Base-by-base conservation (phyloP, 176 grass and related monocot species). In the Carex littledalei region DNA sequence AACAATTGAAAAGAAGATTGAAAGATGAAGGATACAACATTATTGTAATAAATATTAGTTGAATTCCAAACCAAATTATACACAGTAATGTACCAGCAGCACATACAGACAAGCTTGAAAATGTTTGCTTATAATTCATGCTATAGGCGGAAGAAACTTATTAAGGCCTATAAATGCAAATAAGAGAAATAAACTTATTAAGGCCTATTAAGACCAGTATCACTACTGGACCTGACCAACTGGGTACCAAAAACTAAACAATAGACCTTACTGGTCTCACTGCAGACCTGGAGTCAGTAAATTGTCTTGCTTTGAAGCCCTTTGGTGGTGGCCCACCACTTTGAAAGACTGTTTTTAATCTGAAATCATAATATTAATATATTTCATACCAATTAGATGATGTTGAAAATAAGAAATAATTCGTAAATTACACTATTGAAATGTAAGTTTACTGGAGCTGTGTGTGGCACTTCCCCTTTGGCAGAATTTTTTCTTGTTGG, bases 321-420 rank as follows among this genome's bases (percentile, higher is more conserved):
- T 88, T 87, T 64, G 89, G 88, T 62, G 84, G 87, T 59, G 76
- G 7, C 59, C 85, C 92, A 21, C 55, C 88, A 88, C 88, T 91
- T 80, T 87, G 88, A 66, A 99, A 94, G 49, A 80, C 88, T 81
- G 6, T 90, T 94, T 87, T 96, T 99, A 6, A 95, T 91, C 93
- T 99, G 84, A 54, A 12, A 84, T 86, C 31, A 68, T 3, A 56
- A 84, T 67, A 70, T 61, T 3, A 58, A 81, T 68, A 72, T 67
- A 31, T 18, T 26, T 6, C 26, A 20, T 58, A 85, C 11, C 54
- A 67, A 72, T 69, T 41, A 81, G 14, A 78, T 43, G 41, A 8
- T 43, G 1, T 43, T 43, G 5, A 43, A 21, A 85, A 31, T 63
- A 64, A 43, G 8, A 78, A 65, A 35, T 5, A 62, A 39, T 54